Evolutionary conservation across 2,329 filamentous ascomycete species (phyloP).

Genomic region (Annulohypoxylon truncatum): DNA sequence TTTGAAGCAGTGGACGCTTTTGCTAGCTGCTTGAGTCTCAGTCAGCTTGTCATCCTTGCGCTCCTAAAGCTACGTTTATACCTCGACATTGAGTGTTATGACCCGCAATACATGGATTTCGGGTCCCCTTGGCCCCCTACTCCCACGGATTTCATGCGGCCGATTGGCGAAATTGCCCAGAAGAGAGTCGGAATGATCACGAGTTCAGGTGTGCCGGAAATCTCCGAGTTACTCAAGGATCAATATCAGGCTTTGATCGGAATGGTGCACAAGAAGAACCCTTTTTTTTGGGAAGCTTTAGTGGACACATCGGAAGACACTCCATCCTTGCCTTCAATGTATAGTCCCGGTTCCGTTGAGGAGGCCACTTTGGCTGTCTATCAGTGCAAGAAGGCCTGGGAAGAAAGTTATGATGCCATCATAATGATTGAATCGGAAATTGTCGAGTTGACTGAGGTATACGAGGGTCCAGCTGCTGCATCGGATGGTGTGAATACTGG

Average conservation of each 20-base stretch:
- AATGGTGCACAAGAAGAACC: slow-evolving; percentile 3
- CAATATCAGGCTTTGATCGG: slow-evolving; percentile 5
- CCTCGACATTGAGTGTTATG: slow-evolving; percentile 25
- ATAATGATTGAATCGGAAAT: slow-evolving; percentile 3
- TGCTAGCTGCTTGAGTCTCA: slow-evolving; percentile 26
- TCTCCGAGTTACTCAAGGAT: slow-evolving; percentile 5
- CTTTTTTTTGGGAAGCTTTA: slow-evolving; percentile 11
- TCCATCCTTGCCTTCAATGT: neutral
- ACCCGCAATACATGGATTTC: neutral
- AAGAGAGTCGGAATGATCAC: slow-evolving; percentile 9
- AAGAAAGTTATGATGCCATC: slow-evolving; percentile 8
- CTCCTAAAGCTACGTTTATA: slow-evolving; percentile 36
- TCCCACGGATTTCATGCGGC: slow-evolving; percentile 1
- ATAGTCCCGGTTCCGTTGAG: slow-evolving; percentile 6
- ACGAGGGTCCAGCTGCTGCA: slow-evolving; percentile 3
- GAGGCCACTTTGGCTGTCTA: slow-evolving; percentile 5
- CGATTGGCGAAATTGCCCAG: slow-evolving; percentile 9
- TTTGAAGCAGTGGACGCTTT: slow-evolving; percentile 32
- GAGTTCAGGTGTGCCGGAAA: slow-evolving; percentile 5
- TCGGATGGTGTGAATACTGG: slow-evolving; percentile 10
- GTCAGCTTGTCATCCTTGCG: slow-evolving; percentile 17
- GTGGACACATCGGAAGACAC: neutral
- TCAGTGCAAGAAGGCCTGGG: slow-evolving; percentile 5
- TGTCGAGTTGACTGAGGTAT: neutral
- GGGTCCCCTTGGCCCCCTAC: neutral